phyloP scores from a whole-genome alignment of 139 green algal species.

The Coelastrella sp. region DNA sequence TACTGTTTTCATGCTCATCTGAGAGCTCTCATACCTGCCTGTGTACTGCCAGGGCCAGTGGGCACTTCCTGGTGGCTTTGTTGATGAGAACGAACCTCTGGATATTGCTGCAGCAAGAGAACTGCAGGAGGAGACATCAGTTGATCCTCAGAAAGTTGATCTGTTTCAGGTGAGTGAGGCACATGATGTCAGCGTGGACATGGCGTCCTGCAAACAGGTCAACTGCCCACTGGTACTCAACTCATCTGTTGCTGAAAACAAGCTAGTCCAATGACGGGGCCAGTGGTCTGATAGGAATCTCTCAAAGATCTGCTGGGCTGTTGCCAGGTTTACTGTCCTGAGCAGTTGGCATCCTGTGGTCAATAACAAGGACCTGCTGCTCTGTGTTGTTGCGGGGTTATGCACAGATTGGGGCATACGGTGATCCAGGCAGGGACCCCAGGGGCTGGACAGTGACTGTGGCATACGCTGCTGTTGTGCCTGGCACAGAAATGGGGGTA shows the following conservation, averaged over 20 bases:
- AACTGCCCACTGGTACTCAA: too few species aligned
- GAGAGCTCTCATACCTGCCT: neutral
- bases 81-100: conserved; percentile 83
- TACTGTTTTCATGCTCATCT: neutral
- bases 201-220: too few species aligned
- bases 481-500: conserved; percentile 42
- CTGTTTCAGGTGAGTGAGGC: conserved; percentile 60
- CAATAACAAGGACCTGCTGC: neutral
- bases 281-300: neutral
- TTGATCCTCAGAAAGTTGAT: conserved; percentile 63
- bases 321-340: too few species aligned
- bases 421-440: conserved; percentile 86
- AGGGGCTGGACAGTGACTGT: conserved; percentile 88
- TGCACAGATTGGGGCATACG: conserved; percentile 84
- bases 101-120: conserved; percentile 81
- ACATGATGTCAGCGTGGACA: neutral
- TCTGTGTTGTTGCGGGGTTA: neutral
- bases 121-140: conserved; percentile 89
- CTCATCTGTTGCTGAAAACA: neutral
- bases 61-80: conserved; percentile 92
- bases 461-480: conserved; percentile 84
- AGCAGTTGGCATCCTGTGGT: too few species aligned
- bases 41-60: conserved; percentile 65
- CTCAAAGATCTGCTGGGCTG: neutral
- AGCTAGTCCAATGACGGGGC: neutral